phyloP scores from a whole-genome alignment of 2,329 filamentous ascomycete genomes.

The Lachnellula suecica region DNA sequence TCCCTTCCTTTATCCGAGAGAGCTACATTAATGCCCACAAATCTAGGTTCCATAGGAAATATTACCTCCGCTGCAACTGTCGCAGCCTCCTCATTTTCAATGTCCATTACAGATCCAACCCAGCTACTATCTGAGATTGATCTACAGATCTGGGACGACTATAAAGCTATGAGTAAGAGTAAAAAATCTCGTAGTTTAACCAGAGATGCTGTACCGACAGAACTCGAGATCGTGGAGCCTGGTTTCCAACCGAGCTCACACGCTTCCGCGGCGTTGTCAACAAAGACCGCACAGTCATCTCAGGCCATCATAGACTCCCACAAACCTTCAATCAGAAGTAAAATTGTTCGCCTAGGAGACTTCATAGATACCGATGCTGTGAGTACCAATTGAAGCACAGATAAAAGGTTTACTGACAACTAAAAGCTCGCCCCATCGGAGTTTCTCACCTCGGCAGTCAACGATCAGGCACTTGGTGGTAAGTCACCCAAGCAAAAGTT shows the following conservation, averaged over 20 bases:
- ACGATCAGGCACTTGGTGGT: slow-evolving; percentile 37
- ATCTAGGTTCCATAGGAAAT: slow-evolving; percentile 41
- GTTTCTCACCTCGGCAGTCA: slow-evolving; percentile 32
- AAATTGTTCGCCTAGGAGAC: slow-evolving; percentile 41
- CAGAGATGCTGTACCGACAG: not conserved
- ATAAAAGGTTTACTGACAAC: no score
- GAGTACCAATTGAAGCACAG: slow-evolving; percentile 12
- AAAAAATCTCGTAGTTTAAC: not conserved
- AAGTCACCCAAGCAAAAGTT: no score
- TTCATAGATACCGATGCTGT: slow-evolving; percentile 45
- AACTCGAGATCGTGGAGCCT: not conserved
- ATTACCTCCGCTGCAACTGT: slow-evolving; percentile 45
- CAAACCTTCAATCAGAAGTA: slow-evolving; percentile 31
- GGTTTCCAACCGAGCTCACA: not conserved
- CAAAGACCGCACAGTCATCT: not conserved
- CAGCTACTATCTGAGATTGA: slow-evolving; percentile 28
- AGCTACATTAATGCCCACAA: no score
- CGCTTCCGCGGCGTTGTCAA: not conserved
- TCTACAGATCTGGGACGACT: slow-evolving; percentile 16
- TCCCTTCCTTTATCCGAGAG: not conserved
- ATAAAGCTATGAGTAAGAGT: not conserved
- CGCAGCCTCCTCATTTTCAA: slow-evolving; percentile 45
- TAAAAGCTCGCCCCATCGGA: slow-evolving; percentile 40
- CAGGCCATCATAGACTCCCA: not conserved
- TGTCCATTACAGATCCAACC: slow-evolving; percentile 41